Conservation (phyloP, 2,329 filamentous ascomycete genomes). For the Monilinia fructicola region DNA sequence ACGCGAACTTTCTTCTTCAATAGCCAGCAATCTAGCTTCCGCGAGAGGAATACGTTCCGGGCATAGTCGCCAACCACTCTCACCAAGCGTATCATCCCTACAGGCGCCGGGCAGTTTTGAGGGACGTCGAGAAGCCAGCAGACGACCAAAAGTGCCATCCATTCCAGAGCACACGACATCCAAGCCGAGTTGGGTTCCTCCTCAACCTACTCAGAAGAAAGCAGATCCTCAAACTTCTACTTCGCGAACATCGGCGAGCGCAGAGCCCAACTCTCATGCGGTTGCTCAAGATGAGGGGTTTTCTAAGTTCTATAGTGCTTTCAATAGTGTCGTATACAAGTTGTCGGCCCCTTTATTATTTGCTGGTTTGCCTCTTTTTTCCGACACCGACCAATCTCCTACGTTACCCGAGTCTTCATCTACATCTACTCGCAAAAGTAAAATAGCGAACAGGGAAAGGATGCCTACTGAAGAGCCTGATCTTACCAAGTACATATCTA, state of each 20-base stretch:
- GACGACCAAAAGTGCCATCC: constrained; percentile 51
- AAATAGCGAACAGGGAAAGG: constrained; percentile 34
- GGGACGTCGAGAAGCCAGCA: constrained; percentile 50
- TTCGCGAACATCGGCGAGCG: constrained; percentile 40
- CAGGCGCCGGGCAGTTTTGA: constrained; percentile 71
- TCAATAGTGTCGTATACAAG: constrained; percentile 83
- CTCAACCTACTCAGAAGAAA: constrained; percentile 41
- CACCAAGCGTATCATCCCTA: constrained; percentile 71
- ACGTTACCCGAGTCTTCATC: constrained; percentile 42
- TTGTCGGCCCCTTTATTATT: constrained; percentile 90
- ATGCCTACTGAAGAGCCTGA: constrained; percentile 60
- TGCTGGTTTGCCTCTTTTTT: constrained; percentile 78
- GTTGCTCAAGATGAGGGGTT: constrained; percentile 71
- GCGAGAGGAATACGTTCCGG: constrained; percentile 74
- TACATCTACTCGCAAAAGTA: constrained; percentile 41
- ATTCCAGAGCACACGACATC: constrained; percentile 52
- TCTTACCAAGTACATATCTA: constrained; percentile 79
- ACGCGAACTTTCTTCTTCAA: constrained; percentile 75
- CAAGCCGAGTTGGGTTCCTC: constrained; percentile 54
- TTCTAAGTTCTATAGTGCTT: constrained; percentile 86
- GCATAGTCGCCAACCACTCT: constrained; percentile 65
- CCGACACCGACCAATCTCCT: constrained; percentile 46
- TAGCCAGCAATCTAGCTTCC: constrained; percentile 83
- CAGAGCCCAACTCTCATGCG: constrained; percentile 31
- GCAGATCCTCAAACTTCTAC: constrained; percentile 33